Conservation (phyloP, 495 filamentous ascomycete genomes). For the Penicillium goetzii region DNA sequence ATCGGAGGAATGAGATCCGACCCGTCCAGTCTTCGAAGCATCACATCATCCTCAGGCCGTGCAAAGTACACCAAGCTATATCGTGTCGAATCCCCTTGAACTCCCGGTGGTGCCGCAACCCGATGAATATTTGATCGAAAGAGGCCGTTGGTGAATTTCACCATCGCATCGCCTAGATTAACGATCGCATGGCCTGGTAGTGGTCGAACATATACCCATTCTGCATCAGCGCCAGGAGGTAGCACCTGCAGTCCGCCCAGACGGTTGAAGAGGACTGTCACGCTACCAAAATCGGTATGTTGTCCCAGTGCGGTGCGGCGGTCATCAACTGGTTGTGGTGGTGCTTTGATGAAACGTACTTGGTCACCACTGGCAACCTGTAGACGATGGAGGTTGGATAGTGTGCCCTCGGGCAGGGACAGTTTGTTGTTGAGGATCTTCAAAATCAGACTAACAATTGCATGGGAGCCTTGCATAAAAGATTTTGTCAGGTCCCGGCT, state of each 20-base stretch:
- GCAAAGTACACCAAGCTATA: constrained; percentile 67
- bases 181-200: constrained; percentile 60
- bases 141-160: constrained; percentile 64
- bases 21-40: constrained; percentile 51
- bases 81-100: constrained; percentile 53
- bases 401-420: constrained; percentile 49
- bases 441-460: constrained; percentile 52
- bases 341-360: constrained; percentile 58
- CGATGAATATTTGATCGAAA: constrained; percentile 66
- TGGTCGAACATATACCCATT: constrained; percentile 65
- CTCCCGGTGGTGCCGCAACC: constrained; percentile 60
- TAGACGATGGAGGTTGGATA: constrained; percentile 56
- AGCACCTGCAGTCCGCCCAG: constrained; percentile 63
- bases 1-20: constrained; percentile 35
- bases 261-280: constrained; percentile 64
- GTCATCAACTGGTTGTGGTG: constrained; percentile 46
- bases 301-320: constrained; percentile 48
- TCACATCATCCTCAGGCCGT: constrained; percentile 59
- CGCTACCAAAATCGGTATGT: constrained; percentile 58
- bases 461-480: constrained; percentile 55
- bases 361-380: constrained; percentile 58
- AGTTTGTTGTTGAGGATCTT: constrained; percentile 54
- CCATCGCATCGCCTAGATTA: constrained; percentile 69
- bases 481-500: constrained; percentile 44
- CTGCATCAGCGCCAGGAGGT: constrained; percentile 47